Conservation (phyloP, 495 filamentous ascomycete species). For the Aspergillus indologenus region DNA sequence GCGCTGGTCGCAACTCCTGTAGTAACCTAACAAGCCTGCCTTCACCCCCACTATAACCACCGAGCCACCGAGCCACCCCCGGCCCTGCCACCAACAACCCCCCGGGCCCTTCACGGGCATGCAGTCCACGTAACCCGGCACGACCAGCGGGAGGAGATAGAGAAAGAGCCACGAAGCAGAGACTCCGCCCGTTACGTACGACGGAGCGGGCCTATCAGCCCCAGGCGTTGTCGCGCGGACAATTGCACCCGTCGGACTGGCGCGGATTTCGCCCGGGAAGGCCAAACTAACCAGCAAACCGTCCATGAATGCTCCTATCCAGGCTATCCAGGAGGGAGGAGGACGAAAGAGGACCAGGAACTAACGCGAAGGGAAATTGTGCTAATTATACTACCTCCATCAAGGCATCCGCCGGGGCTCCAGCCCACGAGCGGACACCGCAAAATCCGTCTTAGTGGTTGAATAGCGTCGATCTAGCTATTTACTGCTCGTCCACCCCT, state of each 20-base stretch:
- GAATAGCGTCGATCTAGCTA: constrained; percentile 1
- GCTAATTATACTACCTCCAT: not conserved
- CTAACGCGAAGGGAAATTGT: not conserved
- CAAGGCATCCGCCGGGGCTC: too few species aligned
- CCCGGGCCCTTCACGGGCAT: not conserved
- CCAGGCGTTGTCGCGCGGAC: not conserved
- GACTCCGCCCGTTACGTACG: constrained; percentile 6
- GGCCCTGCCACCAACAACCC: not conserved
- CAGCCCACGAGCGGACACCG: not conserved
- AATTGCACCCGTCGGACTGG: too few species aligned
- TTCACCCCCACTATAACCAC: not conserved
- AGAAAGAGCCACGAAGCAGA: not conserved
- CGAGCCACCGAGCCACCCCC: not conserved
- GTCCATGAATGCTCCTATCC: not conserved
- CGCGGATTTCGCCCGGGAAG: too few species aligned
- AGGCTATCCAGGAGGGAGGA: not conserved
- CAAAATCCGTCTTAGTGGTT: not conserved
- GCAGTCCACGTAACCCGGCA: not conserved
- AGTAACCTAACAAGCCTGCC: too few species aligned
- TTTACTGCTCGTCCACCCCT: not conserved
- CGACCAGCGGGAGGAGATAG: not conserved
- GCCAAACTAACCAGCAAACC: too few species aligned
- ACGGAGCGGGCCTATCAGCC: not conserved
- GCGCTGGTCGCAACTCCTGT: too few species aligned
- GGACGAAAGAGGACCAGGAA: too few species aligned